phyloP scores from a whole-genome alignment of 176 grass and related monocot species.

The Carex pumila region DNA sequence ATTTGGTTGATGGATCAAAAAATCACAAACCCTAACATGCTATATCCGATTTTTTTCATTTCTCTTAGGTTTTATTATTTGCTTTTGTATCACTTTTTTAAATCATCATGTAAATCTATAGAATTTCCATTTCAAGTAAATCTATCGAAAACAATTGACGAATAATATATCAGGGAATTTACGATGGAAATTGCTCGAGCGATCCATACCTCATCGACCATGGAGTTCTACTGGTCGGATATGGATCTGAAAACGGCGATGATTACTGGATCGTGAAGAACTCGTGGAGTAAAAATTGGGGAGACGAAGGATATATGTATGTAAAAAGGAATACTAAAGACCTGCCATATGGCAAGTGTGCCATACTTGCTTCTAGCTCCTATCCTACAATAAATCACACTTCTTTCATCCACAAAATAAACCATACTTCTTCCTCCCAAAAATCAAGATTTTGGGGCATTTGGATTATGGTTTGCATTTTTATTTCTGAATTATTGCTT shows the following conservation, averaged over 20 bases:
- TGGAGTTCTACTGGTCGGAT: slow-evolving; percentile 34
- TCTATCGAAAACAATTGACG: neutral
- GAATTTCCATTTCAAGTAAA: neutral
- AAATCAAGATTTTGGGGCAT: neutral
- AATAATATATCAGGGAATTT: slow-evolving; percentile 24
- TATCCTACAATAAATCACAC: slow-evolving; percentile 27
- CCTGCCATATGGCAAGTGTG: slow-evolving; percentile 29
- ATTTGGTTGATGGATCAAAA: neutral
- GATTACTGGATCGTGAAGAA: slow-evolving; percentile 52
- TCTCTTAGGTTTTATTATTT: neutral
- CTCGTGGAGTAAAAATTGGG: slow-evolving; percentile 33
- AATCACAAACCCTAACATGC: neutral
- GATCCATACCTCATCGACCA: slow-evolving; percentile 24
- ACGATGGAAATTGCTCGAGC: slow-evolving; percentile 38
- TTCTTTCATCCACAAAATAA: neutral
- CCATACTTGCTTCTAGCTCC: slow-evolving; percentile 21
- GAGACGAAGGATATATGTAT: slow-evolving; percentile 40
- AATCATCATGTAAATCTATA: neutral
- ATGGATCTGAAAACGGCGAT: slow-evolving; percentile 20
- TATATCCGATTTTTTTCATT: neutral
- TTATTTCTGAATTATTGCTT: neutral
- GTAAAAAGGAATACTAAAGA: slow-evolving; percentile 14
- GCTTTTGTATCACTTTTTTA: too few relatives aligned
- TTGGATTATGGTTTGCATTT: neutral
- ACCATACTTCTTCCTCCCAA: neutral